Evolutionary conservation across 768 basidiomycete genomes (phyloP), one percentile per base, ranked within the genome.

Genomic region (Hygrophoropsis aurantiaca): DNA sequence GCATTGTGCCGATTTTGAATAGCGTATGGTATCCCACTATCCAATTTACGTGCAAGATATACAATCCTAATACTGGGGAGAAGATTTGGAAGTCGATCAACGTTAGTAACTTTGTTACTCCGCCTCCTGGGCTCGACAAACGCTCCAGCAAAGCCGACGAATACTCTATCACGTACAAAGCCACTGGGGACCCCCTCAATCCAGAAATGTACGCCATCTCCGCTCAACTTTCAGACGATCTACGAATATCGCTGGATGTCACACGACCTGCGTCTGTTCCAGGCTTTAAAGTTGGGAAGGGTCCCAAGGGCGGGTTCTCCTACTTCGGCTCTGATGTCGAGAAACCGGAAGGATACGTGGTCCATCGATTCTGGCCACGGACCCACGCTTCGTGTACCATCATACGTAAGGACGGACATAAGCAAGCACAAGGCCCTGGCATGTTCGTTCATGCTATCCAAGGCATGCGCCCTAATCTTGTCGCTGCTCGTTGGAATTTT

Each of bases 391-490:
- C 74, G 20, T 94, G 94, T 5, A 77, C 81, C 54, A 59, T 94
- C 65, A 79, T 88, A 40, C 65, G 72, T 52, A 78, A 82, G 25
- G 90, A 89, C 36, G 68, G 79, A 47, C 85, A 85, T 5, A 68
- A 71, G 46, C 40, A 72, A 7, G 68, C 81, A 45, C 64, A 78
- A 25, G 89, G 87, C 36, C 71, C 78, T 30, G 90, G 91, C 23
- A 90, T 93, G 87, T 84, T 95, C 65, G 79, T 94, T 16, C 90
- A 95, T 66, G 95, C 95, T 37, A 97, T 98, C 64, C 95, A 98
- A 64, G 97, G 95, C 65, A 95, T 99, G 92, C 81, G 93, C 7
- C 94, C 95, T 40, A 90, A 99, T 68, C 79, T 92, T 46, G 82
- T 97, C 57, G 97, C 97, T 11, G 74, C 90, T 16, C 71, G 87